Conservation (phyloP, 768 basidiomycete species). For the Leccinum broughii region DNA sequence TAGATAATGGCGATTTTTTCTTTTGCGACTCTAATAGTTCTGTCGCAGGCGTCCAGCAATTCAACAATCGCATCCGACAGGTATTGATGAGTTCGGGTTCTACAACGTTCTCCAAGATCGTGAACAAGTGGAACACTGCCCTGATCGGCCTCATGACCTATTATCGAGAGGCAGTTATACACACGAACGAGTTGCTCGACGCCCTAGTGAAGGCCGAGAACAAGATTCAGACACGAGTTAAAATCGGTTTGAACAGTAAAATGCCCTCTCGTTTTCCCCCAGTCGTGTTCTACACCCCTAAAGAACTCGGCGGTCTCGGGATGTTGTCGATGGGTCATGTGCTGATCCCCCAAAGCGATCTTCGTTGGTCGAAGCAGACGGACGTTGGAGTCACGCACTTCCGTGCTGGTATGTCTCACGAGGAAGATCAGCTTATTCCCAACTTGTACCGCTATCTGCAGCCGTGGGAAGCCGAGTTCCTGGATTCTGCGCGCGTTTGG, state of each 20-base stretch:
- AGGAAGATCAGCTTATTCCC: constrained; percentile 93
- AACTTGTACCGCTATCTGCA: constrained; percentile 97
- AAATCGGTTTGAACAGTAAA: constrained; percentile 98
- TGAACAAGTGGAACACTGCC: constrained; percentile 97
- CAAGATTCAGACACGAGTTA: constrained; percentile 99
- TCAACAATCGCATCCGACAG: constrained; percentile 96
- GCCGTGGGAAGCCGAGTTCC: constrained; percentile 97
- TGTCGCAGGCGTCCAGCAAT: constrained; percentile 78
- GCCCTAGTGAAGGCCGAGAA: constrained; percentile 98
- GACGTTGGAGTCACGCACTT: constrained; percentile 98
- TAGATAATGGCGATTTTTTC: neutral
- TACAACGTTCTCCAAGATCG: constrained; percentile 98
- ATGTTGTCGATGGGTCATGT: constrained; percentile 99
- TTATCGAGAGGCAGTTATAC: constrained; percentile 96
- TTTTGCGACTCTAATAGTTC: constrained; percentile 9
- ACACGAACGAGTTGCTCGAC: constrained; percentile 95
- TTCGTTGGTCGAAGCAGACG: constrained; percentile 98
- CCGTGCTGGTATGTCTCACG: constrained; percentile 98
- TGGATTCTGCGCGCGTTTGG: constrained; percentile 99
- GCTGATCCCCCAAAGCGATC: constrained; percentile 95
- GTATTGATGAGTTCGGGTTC: constrained; percentile 99
- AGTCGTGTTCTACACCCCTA: constrained; percentile 94
- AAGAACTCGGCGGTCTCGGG: constrained; percentile 97
- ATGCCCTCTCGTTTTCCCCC: constrained; percentile 99
- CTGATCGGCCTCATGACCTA: constrained; percentile 97